Base-by-base conservation (phyloP, 1,284 basidiomycete genomes). In the Cystobasidiaceae sp. region DNA sequence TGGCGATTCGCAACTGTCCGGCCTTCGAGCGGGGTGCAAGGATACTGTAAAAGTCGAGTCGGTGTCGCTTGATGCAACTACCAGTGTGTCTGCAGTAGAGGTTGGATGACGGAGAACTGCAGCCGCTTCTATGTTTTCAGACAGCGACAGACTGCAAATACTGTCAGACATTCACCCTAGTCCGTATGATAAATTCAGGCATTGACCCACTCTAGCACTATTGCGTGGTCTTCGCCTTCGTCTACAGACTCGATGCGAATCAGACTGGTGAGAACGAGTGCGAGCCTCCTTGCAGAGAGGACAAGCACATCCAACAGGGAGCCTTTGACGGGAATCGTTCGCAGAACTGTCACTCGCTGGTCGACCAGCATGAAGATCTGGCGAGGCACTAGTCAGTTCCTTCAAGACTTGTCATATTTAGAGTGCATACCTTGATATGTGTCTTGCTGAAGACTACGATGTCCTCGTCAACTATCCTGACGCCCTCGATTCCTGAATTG, bases 351-450 rank as follows among this genome's bases (percentile, higher is more conserved):
- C 17, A 56, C 41, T 27, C 32, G 45, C 19, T 49, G 27, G 30
- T 64, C 48, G n/a, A 55, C 51, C 8, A 64, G 19, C 11, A 43
- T 51, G n/a, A 64, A 30, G 41, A 64, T 49, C 61, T 64, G 44
- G 9, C 28, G 37, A 9, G 21, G 21, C 4, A 30, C 34, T 32
- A 19, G 28, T 23, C 21, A 27, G 11, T 17, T 1, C 19, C 21
- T 28, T 4, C 25, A 33, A 19, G 55, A 21, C 17, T 28, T 30
- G 15, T 48, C 21, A 15, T 39, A 21, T 1, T 13, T 13, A 28
- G 32, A 27, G 19, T 8, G 11, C 54, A 11, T 56, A 56, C 54
- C 37, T 43, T 37, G 7, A 56, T 23, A 21, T 56, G 32, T 17
- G n/a, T 56, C n/a, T 41, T 33, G 25, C 54, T 56, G 41, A 43